These are phyloP conservation scores for Bryum argenteum DNA, from an alignment of 225 moss, liverwort and hornwort species.

Conservation along the genomic window DNA sequence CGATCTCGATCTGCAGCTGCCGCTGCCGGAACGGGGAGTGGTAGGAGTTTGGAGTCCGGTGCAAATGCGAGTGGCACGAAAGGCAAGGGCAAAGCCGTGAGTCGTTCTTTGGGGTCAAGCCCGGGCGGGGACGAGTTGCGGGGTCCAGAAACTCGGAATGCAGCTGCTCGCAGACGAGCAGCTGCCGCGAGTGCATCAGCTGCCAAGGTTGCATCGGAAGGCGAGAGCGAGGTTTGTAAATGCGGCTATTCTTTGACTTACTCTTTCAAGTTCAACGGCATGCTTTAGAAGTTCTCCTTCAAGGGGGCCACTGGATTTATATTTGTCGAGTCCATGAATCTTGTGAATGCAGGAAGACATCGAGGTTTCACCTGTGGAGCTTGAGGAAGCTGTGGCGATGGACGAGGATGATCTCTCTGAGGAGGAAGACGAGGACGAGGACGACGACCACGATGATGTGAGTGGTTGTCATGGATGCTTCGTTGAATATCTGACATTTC, in stretches of 20 bases:
- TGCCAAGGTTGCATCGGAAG: constrained; percentile 56
- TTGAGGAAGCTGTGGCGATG: constrained; percentile 92
- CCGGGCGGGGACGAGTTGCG: constrained; percentile 68
- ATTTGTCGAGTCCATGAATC: neutral
- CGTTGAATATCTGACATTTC: neutral
- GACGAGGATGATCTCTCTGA: constrained; percentile 94
- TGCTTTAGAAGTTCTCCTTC: constrained; percentile 5
- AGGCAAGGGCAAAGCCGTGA: constrained; percentile 91
- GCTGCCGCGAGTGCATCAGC: constrained; percentile 76
- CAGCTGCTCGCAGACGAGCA: constrained; percentile 93
- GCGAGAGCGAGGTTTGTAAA: constrained; percentile 90
- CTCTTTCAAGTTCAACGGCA: neutral
- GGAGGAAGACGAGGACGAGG: constrained; percentile 95
- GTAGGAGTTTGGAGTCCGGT: constrained; percentile 54
- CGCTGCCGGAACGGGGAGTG: constrained; percentile 43
- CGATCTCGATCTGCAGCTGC: constrained; percentile 77
- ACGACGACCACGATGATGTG: constrained; percentile 86
- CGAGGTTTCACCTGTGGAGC: constrained; percentile 78
- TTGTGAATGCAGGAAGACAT: constrained; percentile 74
- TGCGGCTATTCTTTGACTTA: neutral
- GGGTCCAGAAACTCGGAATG: constrained; percentile 98
- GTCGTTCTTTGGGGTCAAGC: constrained; percentile 60
- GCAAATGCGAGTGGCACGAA: constrained; percentile 59
- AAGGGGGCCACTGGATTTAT: neutral
- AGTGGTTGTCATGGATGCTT: constrained; percentile 10